phyloP scores from a whole-genome alignment of 2,329 filamentous ascomycete genomes.

The Neopestalotiopsis rosae region DNA sequence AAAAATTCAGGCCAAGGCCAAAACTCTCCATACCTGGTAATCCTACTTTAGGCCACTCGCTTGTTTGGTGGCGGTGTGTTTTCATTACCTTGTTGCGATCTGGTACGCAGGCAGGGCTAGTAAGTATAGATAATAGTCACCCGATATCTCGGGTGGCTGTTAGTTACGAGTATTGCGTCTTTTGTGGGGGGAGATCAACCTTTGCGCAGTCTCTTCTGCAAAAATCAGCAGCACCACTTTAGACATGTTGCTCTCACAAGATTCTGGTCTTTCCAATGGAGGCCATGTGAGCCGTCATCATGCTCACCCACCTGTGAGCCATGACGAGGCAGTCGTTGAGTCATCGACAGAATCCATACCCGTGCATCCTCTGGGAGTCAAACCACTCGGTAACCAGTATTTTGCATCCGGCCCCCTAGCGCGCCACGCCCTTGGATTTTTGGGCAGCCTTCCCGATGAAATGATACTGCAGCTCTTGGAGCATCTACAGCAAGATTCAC shows the following conservation, averaged over 20 bases:
- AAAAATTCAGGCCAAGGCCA: not conserved
- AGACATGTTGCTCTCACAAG: slow-evolving; percentile 23
- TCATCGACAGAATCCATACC: slow-evolving; percentile 60
- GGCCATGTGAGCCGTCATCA: slow-evolving; percentile 5
- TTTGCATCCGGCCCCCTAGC: slow-evolving; percentile 71
- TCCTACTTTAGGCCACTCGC: not conserved
- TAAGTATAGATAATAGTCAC: not conserved
- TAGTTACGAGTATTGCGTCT: not conserved
- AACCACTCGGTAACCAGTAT: slow-evolving; percentile 84
- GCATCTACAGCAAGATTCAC: slow-evolving; percentile 65
- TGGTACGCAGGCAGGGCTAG: not conserved
- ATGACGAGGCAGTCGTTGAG: slow-evolving; percentile 14
- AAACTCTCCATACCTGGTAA: slow-evolving; percentile 3
- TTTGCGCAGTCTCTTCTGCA: not conserved
- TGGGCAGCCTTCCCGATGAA: slow-evolving; percentile 79
- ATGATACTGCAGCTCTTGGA: slow-evolving; percentile 78
- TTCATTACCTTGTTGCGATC: not conserved
- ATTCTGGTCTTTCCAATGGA: slow-evolving; percentile 16
- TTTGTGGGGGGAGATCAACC: not conserved
- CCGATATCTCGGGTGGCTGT: not conserved
- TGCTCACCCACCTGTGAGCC: not conserved
- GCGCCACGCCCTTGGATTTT: slow-evolving; percentile 67
- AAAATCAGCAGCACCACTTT: not conserved
- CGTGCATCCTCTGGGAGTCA: slow-evolving; percentile 81
- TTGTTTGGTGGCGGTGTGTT: not conserved